phyloP scores from a whole-genome alignment of 2,329 filamentous ascomycete species.

The Atkinsonella hypoxylon region DNA sequence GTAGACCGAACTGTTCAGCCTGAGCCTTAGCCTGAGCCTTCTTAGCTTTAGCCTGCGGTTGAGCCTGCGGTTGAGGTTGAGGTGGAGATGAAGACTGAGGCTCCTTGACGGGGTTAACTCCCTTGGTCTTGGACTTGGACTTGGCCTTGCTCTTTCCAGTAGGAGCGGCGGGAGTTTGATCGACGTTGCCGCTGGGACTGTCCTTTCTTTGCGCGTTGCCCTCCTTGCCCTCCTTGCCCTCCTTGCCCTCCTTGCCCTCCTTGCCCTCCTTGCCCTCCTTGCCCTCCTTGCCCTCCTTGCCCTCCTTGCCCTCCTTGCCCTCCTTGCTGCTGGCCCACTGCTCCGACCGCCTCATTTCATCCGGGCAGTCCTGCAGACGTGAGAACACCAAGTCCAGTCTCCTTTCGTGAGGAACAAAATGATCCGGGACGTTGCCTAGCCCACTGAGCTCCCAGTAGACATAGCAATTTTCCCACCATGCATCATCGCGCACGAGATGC shows the following conservation, averaged over 20 bases:
- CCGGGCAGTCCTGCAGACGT: constrained; percentile 3
- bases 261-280: not conserved
- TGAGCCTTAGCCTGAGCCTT: not conserved
- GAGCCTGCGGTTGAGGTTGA: not conserved
- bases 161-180: not conserved
- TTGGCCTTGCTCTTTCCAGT: not conserved
- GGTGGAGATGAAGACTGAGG: not conserved
- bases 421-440: not conserved
- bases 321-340: not conserved
- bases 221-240: not conserved
- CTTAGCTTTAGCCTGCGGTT: not conserved
- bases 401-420: constrained; percentile 1
- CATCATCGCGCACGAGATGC: constrained; percentile 7
- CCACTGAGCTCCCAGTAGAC: constrained; percentile 5
- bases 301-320: too few species aligned
- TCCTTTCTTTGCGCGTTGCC: not conserved
- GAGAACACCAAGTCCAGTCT: not conserved
- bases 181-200: not conserved
- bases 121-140: not conserved
- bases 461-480: constrained; percentile 10
- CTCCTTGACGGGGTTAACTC: not conserved
- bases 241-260: not conserved
- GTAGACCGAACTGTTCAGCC: not conserved
- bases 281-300: not conserved
- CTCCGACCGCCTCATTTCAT: constrained; percentile 1